Evolutionary conservation across 768 basidiomycete genomes (phyloP), one percentile per base, ranked within the genome.

Genomic region (Floccularia luteovirens): DNA sequence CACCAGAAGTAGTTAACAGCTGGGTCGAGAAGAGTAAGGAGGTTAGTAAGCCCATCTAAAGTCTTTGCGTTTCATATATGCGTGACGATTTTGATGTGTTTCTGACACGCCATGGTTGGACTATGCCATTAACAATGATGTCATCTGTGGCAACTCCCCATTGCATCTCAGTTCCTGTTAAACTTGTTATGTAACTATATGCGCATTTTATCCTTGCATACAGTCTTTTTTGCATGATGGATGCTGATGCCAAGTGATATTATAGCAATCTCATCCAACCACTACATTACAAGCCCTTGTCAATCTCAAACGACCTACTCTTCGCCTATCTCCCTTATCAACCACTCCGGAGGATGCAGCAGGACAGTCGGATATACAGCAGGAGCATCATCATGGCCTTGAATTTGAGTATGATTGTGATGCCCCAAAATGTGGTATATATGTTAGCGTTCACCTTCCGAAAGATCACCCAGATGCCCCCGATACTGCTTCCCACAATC

Each of bases 341-440:
- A 53, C 72, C 11, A 52, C 66, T 2, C 64, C 68, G 24, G 73
- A 78, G 20, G 70, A 72, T 12, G 42, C 49, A 17, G n/a, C n/a
- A n/a, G n/a, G n/a, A n/a, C n/a, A n/a, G n/a, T 42, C 50, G 20
- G 32, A 34, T n/a, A 36, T 45, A 36, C 55, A 64, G 24, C 57
- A 69, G 27, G 57, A 71, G 25, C 48, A 79, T 35, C 77, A 79
- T 37, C 88, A 91, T 50, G 77, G 80, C 13, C 69, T 94, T 43
- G 90, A 90, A 54, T 97, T 96, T 59, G 82, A 87, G 56, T 97
- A 86, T 58, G 92, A 97, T 55, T 89, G 87, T 47, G 89, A 91
- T 43, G 80, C 90, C 0, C 83, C 91, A 5, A 84, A 82, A 50
- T 90, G 90, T 52, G 75, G 73, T 16, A 79, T 96, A 43, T 78